phyloP scores from a whole-genome alignment of 202 grass and related monocot species.

The Musa balbisiana region DNA sequence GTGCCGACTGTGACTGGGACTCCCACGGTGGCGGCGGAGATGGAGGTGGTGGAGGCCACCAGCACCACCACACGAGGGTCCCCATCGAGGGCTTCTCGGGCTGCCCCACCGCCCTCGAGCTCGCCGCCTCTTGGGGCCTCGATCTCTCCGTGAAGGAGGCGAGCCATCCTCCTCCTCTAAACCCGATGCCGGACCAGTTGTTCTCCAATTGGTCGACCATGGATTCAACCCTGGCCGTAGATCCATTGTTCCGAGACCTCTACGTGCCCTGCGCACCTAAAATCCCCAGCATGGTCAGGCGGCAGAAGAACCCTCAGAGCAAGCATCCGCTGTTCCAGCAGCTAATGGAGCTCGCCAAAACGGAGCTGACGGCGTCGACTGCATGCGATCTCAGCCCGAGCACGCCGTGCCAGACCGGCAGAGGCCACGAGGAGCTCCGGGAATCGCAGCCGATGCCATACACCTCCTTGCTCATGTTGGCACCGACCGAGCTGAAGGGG shows the following conservation, averaged over 20 bases:
- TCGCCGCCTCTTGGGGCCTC: conserved; percentile 68
- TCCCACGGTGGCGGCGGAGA: neutral
- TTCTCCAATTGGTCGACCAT: neutral
- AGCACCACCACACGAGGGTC: conserved; percentile 5
- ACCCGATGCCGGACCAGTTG: conserved; percentile 17
- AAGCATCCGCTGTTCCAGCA: conserved; percentile 41
- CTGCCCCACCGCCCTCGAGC: conserved; percentile 58
- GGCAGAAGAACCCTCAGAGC: neutral
- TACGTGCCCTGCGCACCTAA: conserved; percentile 64
- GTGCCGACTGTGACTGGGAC: conserved; percentile 41
- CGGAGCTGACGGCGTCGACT: conserved; percentile 17
- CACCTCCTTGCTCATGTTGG: neutral
- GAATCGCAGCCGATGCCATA: conserved; percentile 8
- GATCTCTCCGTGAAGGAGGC: conserved; percentile 33
- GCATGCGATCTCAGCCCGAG: conserved; percentile 39
- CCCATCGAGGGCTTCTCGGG: conserved; percentile 59
- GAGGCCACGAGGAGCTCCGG: conserved; percentile 10
- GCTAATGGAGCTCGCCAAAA: conserved; percentile 65
- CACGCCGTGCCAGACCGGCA: conserved; percentile 45
- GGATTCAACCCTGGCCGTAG: conserved; percentile 12
- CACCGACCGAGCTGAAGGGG: neutral
- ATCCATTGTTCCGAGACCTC: conserved; percentile 32
- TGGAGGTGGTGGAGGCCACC: neutral
- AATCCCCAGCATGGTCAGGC: conserved; percentile 24
- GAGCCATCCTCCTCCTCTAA: neutral